Percentiles rank a stretch among this genome's conserved stretches.
These are phyloP conservation scores for Helotiales sp. DNA, from an alignment of 2,329 filamentous ascomycete genomes.

Conservation along the genomic window DNA sequence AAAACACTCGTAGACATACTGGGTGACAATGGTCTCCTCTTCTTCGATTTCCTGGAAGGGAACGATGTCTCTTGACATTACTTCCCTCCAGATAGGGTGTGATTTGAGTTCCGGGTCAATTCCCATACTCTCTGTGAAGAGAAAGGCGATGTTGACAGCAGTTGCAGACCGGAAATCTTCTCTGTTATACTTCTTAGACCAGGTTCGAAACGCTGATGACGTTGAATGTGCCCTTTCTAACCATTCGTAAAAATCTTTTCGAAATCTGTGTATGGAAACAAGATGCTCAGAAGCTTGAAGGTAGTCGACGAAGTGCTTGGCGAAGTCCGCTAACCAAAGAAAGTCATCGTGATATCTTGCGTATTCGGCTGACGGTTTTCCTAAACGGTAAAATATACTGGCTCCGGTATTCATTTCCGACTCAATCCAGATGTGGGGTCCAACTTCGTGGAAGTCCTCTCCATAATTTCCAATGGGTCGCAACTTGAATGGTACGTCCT, in stretches of 20 bases:
- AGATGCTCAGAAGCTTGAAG: conserved; percentile 29
- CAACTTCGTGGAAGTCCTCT: conserved; percentile 52
- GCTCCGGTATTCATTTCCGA: conserved; percentile 51
- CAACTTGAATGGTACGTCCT: conserved; percentile 58
- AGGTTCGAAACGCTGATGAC: conserved; percentile 53
- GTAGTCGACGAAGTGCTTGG: conserved; percentile 75
- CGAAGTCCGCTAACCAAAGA: conserved; percentile 71
- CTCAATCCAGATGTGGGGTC: conserved; percentile 66
- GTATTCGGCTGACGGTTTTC: conserved; percentile 63
- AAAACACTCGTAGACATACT: conserved; percentile 70
- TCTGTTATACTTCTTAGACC: conserved; percentile 57
- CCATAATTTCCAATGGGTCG: conserved; percentile 73
- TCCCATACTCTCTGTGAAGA: conserved; percentile 67
- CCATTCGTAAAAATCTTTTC: conserved; percentile 62
- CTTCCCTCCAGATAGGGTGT: conserved; percentile 47
- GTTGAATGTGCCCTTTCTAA: conserved; percentile 51
- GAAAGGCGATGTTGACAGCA: conserved; percentile 62
- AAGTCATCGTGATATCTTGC: conserved; percentile 65
- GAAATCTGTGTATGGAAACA: conserved; percentile 63
- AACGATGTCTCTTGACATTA: conserved; percentile 42
- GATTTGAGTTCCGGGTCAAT: conserved; percentile 36
- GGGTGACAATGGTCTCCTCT: conserved; percentile 68
- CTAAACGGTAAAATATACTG: conserved; percentile 68
- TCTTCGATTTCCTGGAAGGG: conserved; percentile 35
- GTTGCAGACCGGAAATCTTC: conserved; percentile 69